Conservation (phyloP, 306 rosid genomes). For the Malus orientalis region DNA sequence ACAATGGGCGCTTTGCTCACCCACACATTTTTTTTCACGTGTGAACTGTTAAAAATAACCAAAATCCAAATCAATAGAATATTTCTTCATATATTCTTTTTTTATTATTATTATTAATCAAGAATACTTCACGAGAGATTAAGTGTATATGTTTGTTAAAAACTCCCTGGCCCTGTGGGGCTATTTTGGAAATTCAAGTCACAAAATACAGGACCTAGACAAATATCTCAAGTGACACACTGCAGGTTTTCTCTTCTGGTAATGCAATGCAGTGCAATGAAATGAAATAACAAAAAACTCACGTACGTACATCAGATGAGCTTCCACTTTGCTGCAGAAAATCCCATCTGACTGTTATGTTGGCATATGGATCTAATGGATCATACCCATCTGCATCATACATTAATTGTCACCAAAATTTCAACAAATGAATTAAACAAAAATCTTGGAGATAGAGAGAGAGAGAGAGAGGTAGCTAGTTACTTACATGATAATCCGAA, state of each 20-base stretch:
- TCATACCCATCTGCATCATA: slow-evolving; percentile 65
- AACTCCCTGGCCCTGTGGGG: not conserved
- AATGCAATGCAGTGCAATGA: no score
- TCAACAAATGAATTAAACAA: not conserved
- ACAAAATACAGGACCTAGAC: not conserved
- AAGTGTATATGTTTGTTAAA: no score
- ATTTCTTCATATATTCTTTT: no score
- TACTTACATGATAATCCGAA: slow-evolving; percentile 49
- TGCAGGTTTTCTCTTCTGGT: no score
- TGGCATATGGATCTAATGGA: slow-evolving; percentile 59
- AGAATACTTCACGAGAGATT: no score
- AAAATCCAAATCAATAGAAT: no score
- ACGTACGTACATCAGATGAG: slow-evolving; percentile 49
- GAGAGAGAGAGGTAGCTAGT: not conserved
- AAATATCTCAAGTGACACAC: no score
- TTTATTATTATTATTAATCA: no score
- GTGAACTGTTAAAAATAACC: no score
- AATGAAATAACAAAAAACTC: not conserved
- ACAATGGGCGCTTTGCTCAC: no score
- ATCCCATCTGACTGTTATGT: slow-evolving; percentile 65
- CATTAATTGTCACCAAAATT: not conserved
- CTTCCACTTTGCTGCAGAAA: slow-evolving; percentile 33
- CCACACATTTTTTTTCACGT: no score
- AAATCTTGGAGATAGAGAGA: not conserved
- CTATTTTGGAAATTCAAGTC: not conserved